Percentiles rank a stretch among this genome's conserved stretches.
Conservation (phyloP, 202 grass and related monocot genomes). For the Musa balbisiana region DNA sequence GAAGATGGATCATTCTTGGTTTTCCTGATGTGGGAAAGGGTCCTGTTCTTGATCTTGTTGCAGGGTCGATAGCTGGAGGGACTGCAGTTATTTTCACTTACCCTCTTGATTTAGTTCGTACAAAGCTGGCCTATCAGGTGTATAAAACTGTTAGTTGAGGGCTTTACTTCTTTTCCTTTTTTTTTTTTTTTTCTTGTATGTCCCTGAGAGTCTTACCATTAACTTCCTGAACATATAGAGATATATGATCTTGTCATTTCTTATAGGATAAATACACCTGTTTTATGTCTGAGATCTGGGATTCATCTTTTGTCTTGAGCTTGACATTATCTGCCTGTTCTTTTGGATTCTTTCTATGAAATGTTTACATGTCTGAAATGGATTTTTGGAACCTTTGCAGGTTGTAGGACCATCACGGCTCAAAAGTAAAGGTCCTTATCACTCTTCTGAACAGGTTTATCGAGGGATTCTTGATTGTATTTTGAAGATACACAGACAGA, state of each 20-base stretch:
- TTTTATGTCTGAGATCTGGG: background rate
- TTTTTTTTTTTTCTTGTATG: background rate
- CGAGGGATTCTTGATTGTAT: constrained; percentile 85
- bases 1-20: constrained; percentile 79
- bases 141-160: background rate
- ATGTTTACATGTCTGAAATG: background rate
- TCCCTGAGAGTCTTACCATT: background rate
- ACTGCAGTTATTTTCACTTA: constrained; percentile 93
- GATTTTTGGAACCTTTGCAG: constrained; percentile 39
- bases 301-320: background rate
- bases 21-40: constrained; percentile 75
- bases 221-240: background rate
- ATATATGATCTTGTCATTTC: no score
- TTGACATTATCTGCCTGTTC: background rate
- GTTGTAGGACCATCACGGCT: constrained; percentile 46
- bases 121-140: constrained; percentile 89
- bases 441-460: constrained; percentile 51
- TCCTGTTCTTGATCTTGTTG: constrained; percentile 75
- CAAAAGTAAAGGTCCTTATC: constrained; percentile 34
- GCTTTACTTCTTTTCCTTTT: background rate
- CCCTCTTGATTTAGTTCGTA: constrained; percentile 88
- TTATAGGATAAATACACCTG: background rate
- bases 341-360: background rate
- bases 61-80: constrained; percentile 82
- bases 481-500: constrained; percentile 67